Base-by-base conservation (phyloP, 805 yeast species). In the Pichia heedii region DNA sequence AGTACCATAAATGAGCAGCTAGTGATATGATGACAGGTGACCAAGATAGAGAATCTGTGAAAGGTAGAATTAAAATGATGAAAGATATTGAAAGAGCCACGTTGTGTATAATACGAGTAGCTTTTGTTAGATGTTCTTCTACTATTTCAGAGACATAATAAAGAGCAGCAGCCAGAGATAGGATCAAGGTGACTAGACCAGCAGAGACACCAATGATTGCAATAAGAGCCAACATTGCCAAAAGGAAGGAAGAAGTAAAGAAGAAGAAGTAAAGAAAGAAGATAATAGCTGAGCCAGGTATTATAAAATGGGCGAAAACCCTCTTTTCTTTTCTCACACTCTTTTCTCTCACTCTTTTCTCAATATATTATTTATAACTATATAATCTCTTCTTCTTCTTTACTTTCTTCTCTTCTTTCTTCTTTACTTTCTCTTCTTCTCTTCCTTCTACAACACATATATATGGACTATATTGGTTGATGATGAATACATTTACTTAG, bases 61-160 rank as follows among this genome's bases (percentile, higher is more conserved):
- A 73, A 51, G 0, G 48, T 70, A 10, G 84, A 73, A 32, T 2
- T 4, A 18, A 8, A 2, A 5, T 16, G 19, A 16, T 3, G 8
- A 29, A 13, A 10, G 32, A 13, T 10, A 13, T 29, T 3, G 2
- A n/a, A n/a, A n/a, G n/a, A n/a, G n/a, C n/a, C n/a, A n/a, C n/a
- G n/a, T n/a, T n/a, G n/a, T n/a, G n/a, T n/a, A n/a, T n/a, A n/a
- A n/a, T n/a, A n/a, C n/a, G n/a, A n/a, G n/a, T n/a, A n/a, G n/a
- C n/a, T n/a, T n/a, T n/a, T n/a, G n/a, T n/a, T n/a, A 95, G 75
- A 60, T 93, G 90, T 56, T 89, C 97, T 59, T 93, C 98, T 15
- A 93, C 95, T 27, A 88, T 65, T 59, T 93, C 98, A 9, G 95
- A 84, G 33, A 90, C 69, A 55, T 88, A 89, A 68, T 88, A 93